Conservation (phyloP, 2,329 filamentous ascomycete species). For the Pyrenochaeta sp. region DNA sequence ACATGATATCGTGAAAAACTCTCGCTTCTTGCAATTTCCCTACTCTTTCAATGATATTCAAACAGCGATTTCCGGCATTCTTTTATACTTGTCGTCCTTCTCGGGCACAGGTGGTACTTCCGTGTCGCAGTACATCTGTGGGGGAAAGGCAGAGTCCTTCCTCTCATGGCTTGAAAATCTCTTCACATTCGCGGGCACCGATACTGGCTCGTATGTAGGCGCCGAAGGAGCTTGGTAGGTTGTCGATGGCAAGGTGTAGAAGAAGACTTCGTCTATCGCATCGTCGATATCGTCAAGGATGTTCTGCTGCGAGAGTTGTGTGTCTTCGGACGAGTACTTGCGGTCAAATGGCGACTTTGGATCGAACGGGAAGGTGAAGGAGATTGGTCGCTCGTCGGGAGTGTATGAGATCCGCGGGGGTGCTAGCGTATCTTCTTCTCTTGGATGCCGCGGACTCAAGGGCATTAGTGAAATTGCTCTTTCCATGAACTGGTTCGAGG, state of each 20-base stretch:
- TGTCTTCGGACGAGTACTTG: constrained; percentile 12
- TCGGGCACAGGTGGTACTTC: constrained; percentile 21
- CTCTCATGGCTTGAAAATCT: constrained; percentile 17
- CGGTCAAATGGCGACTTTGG: constrained; percentile 22
- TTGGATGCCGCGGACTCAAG: constrained; percentile 6
- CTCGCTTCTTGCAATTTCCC: background rate
- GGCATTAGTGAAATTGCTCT: constrained; percentile 12
- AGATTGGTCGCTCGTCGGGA: constrained; percentile 4
- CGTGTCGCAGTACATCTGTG: constrained; percentile 11
- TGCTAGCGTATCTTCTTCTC: background rate
- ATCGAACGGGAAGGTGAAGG: constrained; percentile 17
- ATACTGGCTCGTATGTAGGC: constrained; percentile 19
- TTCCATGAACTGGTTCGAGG: constrained; percentile 2
- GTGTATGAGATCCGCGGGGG: constrained; percentile 18
- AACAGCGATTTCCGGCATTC: background rate
- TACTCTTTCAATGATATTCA: background rate
- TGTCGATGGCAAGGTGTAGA: constrained; percentile 22
- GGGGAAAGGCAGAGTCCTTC: constrained; percentile 32
- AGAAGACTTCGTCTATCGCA: constrained; percentile 32
- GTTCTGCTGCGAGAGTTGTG: constrained; percentile 17
- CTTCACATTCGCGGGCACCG: constrained; percentile 10
- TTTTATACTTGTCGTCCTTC: constrained; percentile 20
- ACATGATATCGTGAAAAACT: background rate
- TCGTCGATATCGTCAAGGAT: constrained; percentile 33
- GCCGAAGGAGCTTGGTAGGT: constrained; percentile 20